Percentiles rank a stretch among this genome's conserved stretches.
These are phyloP conservation scores for Anisodus acutangulus DNA, from an alignment of 257 asterid genomes.

Conservation along the genomic window DNA sequence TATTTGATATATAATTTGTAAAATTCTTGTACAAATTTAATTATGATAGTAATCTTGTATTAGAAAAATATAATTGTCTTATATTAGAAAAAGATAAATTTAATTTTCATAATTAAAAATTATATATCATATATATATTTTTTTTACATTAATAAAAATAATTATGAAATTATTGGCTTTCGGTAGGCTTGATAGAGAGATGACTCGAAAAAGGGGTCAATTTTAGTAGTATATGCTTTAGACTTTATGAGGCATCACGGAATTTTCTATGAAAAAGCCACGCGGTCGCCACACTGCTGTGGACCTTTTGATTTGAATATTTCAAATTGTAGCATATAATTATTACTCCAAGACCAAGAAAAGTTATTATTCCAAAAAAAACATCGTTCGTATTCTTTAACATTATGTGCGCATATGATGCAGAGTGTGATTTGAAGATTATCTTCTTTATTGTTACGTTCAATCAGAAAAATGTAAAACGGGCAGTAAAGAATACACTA, in stretches of 20 bases:
- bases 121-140: too few species aligned
- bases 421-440: neutral
- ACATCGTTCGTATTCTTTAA: neutral
- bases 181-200: neutral
- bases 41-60: too few species aligned
- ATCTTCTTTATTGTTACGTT: neutral
- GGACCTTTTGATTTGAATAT: neutral
- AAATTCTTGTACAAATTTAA: too few species aligned
- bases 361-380: neutral
- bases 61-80: too few species aligned
- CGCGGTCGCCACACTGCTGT: neutral
- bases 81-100: too few species aligned
- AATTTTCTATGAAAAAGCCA: neutral
- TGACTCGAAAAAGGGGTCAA: neutral
- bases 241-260: neutral
- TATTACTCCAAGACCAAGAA: neutral
- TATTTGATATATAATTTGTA: too few species aligned
- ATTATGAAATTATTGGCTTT: too few species aligned
- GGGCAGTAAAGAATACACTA: neutral
- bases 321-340: neutral
- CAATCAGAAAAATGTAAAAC: neutral
- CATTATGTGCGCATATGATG: neutral
- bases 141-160: too few species aligned
- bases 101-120: too few species aligned
- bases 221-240: neutral